These are phyloP conservation scores for Pseudozyma tsukubaensis DNA, from an alignment of 1,284 basidiomycete species.

Conservation along the genomic window DNA sequence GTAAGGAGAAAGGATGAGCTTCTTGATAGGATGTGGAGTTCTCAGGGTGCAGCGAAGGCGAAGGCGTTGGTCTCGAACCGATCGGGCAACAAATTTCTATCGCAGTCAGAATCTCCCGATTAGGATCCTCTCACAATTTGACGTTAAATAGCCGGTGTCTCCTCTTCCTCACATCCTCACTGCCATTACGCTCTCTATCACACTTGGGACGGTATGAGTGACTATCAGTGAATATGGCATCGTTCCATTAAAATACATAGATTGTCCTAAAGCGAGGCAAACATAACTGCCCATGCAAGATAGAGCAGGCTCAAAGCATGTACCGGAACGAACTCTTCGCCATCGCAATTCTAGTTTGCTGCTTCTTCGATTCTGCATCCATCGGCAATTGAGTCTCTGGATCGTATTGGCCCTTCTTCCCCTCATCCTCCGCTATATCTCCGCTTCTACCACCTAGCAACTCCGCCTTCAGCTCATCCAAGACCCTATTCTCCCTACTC, in stretches of 20 bases:
- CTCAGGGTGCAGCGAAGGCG: background rate
- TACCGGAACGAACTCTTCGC: slow-evolving; percentile 47
- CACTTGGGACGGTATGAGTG: too few species aligned
- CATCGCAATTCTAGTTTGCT: slow-evolving; percentile 31
- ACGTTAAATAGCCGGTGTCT: background rate
- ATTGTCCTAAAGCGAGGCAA: background rate
- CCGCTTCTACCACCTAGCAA: background rate
- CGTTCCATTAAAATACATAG: background rate
- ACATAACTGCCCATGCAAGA: background rate
- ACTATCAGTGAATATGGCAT: background rate
- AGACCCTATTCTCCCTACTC: slow-evolving; percentile 37
- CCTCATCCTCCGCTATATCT: slow-evolving; percentile 1
- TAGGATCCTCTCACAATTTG: background rate
- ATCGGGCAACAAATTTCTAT: too few species aligned
- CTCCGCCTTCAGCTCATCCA: slow-evolving; percentile 34
- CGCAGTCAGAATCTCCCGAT: too few species aligned
- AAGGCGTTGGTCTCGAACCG: slow-evolving; percentile 1
- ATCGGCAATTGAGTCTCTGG: slow-evolving; percentile 5
- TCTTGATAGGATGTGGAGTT: background rate
- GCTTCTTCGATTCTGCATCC: slow-evolving; percentile 21
- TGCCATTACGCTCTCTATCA: too few species aligned
- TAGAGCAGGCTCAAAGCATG: slow-evolving; percentile 28
- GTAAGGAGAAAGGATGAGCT: background rate
- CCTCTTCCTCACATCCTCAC: too few species aligned
- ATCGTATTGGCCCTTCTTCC: slow-evolving; percentile 9